Percentiles rank a stretch among this genome's conserved stretches.
These are phyloP conservation scores for Ustilaginoidea virens DNA, from an alignment of 2,329 filamentous ascomycete genomes.

Conservation along the genomic window DNA sequence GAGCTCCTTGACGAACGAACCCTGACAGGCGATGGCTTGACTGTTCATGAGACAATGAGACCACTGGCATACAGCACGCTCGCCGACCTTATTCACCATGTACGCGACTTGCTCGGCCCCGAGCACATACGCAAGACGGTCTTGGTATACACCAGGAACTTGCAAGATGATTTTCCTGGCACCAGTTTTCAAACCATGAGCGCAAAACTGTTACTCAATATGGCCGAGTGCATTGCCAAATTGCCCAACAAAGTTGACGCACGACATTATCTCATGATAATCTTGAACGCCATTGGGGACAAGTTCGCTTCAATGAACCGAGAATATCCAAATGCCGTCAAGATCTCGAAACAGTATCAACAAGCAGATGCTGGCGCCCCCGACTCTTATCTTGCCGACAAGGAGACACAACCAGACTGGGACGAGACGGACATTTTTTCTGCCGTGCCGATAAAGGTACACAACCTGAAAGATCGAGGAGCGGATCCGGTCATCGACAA, in stretches of 20 bases:
- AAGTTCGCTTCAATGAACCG: conserved; percentile 98
- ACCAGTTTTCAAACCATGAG: conserved; percentile 99
- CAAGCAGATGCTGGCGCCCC: conserved; percentile 45
- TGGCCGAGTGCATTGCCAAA: conserved; percentile 95
- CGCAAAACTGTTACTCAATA: conserved; percentile 87
- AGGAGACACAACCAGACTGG: conserved; percentile 74
- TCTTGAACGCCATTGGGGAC: conserved; percentile 92
- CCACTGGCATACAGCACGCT: conserved; percentile 97
- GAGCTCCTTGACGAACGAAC: conserved; percentile 89
- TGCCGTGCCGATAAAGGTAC: conserved; percentile 90
- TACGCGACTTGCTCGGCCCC: conserved; percentile 73
- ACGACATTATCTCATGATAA: conserved; percentile 90
- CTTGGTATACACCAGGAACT: conserved; percentile 89
- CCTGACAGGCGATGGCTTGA: conserved; percentile 86
- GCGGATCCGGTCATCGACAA: conserved; percentile 90
- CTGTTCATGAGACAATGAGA: conserved; percentile 91
- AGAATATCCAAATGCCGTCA: conserved; percentile 88
- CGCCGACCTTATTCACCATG: conserved; percentile 92
- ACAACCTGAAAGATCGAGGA: conserved; percentile 76
- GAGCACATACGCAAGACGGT: conserved; percentile 93
- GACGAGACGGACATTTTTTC: conserved; percentile 97
- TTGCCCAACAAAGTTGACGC: conserved; percentile 88
- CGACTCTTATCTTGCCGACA: conserved; percentile 76
- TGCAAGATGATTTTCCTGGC: conserved; percentile 90
- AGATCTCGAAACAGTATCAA: conserved; percentile 67